Conservation (phyloP, 2,329 filamentous ascomycete genomes). For the Sclerotinia borealis region DNA sequence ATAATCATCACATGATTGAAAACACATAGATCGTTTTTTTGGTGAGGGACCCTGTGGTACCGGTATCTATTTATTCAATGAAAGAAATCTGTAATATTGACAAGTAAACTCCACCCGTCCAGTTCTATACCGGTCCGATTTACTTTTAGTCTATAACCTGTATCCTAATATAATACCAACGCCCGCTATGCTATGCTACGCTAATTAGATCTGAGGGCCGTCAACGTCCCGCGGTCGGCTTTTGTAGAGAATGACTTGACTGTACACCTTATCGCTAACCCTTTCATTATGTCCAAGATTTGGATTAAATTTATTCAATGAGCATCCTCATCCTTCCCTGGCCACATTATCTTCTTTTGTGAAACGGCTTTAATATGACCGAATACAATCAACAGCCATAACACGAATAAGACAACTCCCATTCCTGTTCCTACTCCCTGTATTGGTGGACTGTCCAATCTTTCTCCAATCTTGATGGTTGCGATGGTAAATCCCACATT, state of each 20-base stretch:
- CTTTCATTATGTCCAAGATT: neutral
- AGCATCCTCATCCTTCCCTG: constrained; percentile 34
- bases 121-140: neutral
- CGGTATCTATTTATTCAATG: constrained; percentile 5
- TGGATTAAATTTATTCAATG: constrained; percentile 6
- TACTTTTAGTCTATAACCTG: neutral
- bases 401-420: constrained; percentile 38
- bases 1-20: neutral
- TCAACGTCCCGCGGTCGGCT: neutral
- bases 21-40: neutral
- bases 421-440: constrained; percentile 45
- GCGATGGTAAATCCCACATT: constrained; percentile 55
- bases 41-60: constrained; percentile 12
- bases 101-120: neutral
- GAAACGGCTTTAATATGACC: constrained; percentile 30
- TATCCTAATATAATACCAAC: neutral
- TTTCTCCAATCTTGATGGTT: constrained; percentile 48
- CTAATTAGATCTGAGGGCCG: neutral
- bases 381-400: constrained; percentile 29
- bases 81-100: constrained; percentile 1
- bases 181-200: neutral
- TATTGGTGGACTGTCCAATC: constrained; percentile 41
- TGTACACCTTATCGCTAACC: neutral
- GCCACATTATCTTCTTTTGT: constrained; percentile 32
- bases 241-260: constrained; percentile 10